Base-by-base conservation (phyloP, 106 monocot genomes). In the Apostasia shenzhenica region DNA sequence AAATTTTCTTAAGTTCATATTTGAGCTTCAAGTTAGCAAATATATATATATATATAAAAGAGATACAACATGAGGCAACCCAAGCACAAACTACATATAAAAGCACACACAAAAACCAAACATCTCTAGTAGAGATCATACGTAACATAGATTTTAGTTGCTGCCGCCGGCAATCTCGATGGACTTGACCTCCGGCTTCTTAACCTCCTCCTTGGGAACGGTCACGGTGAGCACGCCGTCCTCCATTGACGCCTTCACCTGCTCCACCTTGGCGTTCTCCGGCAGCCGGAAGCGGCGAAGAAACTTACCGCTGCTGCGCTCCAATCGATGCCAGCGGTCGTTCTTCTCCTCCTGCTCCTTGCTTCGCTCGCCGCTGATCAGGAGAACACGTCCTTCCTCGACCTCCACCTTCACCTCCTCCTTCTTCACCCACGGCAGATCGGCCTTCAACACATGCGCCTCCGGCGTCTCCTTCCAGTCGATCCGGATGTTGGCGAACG, bases 281-380 rank as follows among this genome's bases (percentile, higher is more conserved):
- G 54, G 50, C 68, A 68, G 52, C 10, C 68, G 48, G 68, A 68
- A 68, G 14, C 68, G 48, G 8, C 54, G 48, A 37, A 68, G 48
- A 8, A 68, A 68, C 39, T 42, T 68, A 40, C 68, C 68, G 42
- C 68, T 68, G 68, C 68, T 68, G 50, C 68, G 48, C 54, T 68
- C 68, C 4, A 54, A 0, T 1, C 45, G 45, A 5, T 61, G 14
- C 61, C 61, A 61, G 1, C 1, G 14, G 2, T 61, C 61, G 39
- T 61, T 61, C 61, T 61, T 38, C 1, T 61, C 61, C 61, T 37
- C 61, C 5, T 61, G 3, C 61, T 61, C 61, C 26, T 13, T 61
- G 61, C 3, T 61, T 1, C 61, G n/a, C 14, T 61, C 61, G 9
- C 61, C 61, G 0, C 6, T 61, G n/a, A 61, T 61, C 61, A 37